phyloP scores from a whole-genome alignment of 768 basidiomycete genomes.

The Leccinum truebloodii region DNA sequence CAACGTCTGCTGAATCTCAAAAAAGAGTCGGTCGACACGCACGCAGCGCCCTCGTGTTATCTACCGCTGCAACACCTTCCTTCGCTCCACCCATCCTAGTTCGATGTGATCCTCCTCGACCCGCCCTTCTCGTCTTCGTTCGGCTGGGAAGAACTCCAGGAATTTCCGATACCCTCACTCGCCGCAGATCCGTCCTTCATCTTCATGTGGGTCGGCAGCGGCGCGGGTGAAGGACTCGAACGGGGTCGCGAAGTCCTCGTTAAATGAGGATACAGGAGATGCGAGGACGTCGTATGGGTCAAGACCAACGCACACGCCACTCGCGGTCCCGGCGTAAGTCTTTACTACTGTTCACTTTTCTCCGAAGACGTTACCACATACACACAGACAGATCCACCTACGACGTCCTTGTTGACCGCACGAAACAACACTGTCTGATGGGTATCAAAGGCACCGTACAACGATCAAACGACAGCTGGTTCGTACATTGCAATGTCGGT shows the following conservation, averaged over 20 bases:
- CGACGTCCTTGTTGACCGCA: slow-evolving; percentile 82
- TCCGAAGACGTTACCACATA: background rate
- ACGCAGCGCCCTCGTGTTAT: slow-evolving; percentile 74
- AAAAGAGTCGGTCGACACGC: slow-evolving; percentile 67
- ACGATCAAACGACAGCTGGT: slow-evolving; percentile 91
- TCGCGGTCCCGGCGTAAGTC: slow-evolving; percentile 70
- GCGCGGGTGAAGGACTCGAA: slow-evolving; percentile 88
- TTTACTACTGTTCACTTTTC: background rate
- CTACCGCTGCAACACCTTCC: slow-evolving; percentile 60
- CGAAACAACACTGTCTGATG: slow-evolving; percentile 96
- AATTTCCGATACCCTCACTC: slow-evolving; percentile 77
- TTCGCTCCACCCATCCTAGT: slow-evolving; percentile 64
- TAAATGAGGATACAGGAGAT: slow-evolving; percentile 92
- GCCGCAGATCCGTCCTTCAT: slow-evolving; percentile 93
- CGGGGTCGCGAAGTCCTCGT: slow-evolving; percentile 87
- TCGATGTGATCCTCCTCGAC: slow-evolving; percentile 90
- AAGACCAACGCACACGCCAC: slow-evolving; percentile 81
- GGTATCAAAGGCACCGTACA: slow-evolving; percentile 97
- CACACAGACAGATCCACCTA: slow-evolving; percentile 77
- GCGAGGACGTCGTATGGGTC: slow-evolving; percentile 99
- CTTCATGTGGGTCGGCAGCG: slow-evolving; percentile 94
- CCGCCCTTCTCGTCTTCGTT: slow-evolving; percentile 88
- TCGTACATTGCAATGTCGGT: slow-evolving; percentile 98
- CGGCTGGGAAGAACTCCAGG: slow-evolving; percentile 81
- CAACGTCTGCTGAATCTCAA: slow-evolving; percentile 83